Evolutionary conservation across 2,329 filamentous ascomycete species (phyloP), one percentile per base, ranked within the genome.

Genomic region (Podosphaera aphanis): DNA sequence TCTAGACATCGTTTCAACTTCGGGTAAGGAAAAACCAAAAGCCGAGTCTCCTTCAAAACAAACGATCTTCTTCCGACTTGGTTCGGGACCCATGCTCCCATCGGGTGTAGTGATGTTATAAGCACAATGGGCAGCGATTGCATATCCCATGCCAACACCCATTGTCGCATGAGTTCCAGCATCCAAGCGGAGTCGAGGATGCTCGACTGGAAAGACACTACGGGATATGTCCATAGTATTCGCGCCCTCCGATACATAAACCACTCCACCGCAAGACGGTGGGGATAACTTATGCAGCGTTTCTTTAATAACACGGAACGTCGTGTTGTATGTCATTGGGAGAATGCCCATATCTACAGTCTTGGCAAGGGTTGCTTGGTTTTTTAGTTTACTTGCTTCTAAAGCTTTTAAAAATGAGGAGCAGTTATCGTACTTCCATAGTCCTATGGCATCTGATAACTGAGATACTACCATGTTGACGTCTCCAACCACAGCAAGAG

Each of bases 211-310:
- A 53, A 74, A 74, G 38, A 66, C 62, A 11, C 66, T 67, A 18
- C 71, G 66, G 2, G 68, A 71, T 45, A 74, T 73, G 51, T 74
- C 71, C 71, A 74, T 75, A 5, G 70, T 72, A 52, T 73, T 73
- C 7, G 71, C 69, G 5, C 71, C 70, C 58, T 74, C 70, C 1
- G 68, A 70, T 31, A 74, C 61, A 49, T 73, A 74, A 19, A 73
- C 66, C 20, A 73, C 63, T 38, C 62, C 58, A 19, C 65, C 68
- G 11, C 66, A 56, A 36, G 62, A 60, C 1, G 62, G 62, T 11
- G 62, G 65, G 0, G 62, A 68, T 25, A 68, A 53, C 3, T 50
- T 53, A 50, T 71, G 63, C 7, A 74, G 58, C 2, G 63, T 64
- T 2, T 59, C 54, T 50, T 67, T 71, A 52, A 74, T 70, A 42